phyloP scores from a whole-genome alignment of 2,329 filamentous ascomycete genomes.

The Talaromyces sp. region DNA sequence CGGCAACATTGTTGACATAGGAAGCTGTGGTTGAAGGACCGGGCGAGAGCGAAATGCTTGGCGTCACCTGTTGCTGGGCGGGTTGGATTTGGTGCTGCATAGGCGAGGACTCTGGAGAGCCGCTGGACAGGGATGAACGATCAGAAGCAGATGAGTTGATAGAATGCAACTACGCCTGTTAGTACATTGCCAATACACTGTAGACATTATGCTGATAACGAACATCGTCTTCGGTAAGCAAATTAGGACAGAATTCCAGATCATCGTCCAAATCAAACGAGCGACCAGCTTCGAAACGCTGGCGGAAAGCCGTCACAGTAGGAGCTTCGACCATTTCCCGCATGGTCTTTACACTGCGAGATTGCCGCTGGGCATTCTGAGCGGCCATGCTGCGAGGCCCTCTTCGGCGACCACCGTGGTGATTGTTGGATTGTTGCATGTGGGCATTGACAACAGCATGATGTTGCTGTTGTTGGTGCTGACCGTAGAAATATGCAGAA shows the following conservation, averaged over 20 bases:
- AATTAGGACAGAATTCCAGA: slow-evolving; percentile 87
- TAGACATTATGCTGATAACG: slow-evolving; percentile 24
- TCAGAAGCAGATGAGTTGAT: slow-evolving; percentile 88
- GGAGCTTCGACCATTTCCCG: slow-evolving; percentile 81
- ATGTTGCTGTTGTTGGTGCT: slow-evolving; percentile 41
- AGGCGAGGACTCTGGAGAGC: slow-evolving; percentile 87
- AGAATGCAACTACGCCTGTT: slow-evolving; percentile 67
- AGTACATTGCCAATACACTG: not conserved
- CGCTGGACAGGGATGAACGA: slow-evolving; percentile 89
- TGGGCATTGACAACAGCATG: slow-evolving; percentile 53
- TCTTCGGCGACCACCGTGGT: slow-evolving; percentile 80
- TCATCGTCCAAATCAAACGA: slow-evolving; percentile 97
- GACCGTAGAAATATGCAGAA: slow-evolving; percentile 44
- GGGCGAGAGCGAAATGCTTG: slow-evolving; percentile 68
- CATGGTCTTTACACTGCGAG: slow-evolving; percentile 77
- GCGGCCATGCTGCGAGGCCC: slow-evolving; percentile 75
- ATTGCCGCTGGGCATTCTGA: slow-evolving; percentile 83
- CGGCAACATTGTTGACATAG: slow-evolving; percentile 47
- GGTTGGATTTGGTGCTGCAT: slow-evolving; percentile 76
- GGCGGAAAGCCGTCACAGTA: slow-evolving; percentile 72
- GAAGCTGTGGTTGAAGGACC: slow-evolving; percentile 47
- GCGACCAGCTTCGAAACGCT: slow-evolving; percentile 82
- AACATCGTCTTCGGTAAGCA: slow-evolving; percentile 93
- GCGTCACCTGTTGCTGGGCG: slow-evolving; percentile 65
- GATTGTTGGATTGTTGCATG: slow-evolving; percentile 52